Conservation (phyloP, 768 basidiomycete species). For the Suillus paluster region DNA sequence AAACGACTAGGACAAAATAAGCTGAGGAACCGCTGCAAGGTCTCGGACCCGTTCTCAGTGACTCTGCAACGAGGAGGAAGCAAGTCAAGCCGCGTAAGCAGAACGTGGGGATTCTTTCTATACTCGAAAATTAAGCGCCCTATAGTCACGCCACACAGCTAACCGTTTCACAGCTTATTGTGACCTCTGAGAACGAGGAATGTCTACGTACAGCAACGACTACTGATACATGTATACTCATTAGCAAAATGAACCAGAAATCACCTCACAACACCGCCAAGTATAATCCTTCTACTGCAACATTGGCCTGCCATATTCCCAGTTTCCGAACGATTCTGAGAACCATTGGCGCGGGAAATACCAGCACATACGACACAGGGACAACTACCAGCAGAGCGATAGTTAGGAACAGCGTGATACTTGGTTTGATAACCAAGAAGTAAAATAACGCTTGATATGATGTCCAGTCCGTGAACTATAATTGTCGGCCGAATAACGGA, state of each 20-base stretch:
- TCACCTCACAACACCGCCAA: slow-evolving; percentile 39
- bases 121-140: slow-evolving; percentile 16
- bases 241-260: background rate
- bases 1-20: background rate
- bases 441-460: slow-evolving; percentile 89
- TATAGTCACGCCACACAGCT: slow-evolving; percentile 37
- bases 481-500: slow-evolving; percentile 4
- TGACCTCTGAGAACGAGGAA: background rate
- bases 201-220: background rate
- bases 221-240: background rate
- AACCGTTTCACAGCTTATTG: slow-evolving; percentile 10
- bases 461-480: slow-evolving; percentile 78
- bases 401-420: slow-evolving; percentile 71
- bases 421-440: slow-evolving; percentile 85
- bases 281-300: slow-evolving; percentile 75
- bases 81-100: slow-evolving; percentile 44
- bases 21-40: background rate
- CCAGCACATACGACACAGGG: slow-evolving; percentile 58
- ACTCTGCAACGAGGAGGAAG: slow-evolving; percentile 24
- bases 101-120: slow-evolving; percentile 31
- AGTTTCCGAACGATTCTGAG: slow-evolving; percentile 66
- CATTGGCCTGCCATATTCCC: slow-evolving; percentile 83
- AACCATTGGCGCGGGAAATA: slow-evolving; percentile 71
- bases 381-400: slow-evolving; percentile 58
- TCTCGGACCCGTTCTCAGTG: background rate